Evolutionary conservation across 1,284 basidiomycete genomes (phyloP), one percentile per base, ranked within the genome.

Genomic region (Rhodotorula sp.): DNA sequence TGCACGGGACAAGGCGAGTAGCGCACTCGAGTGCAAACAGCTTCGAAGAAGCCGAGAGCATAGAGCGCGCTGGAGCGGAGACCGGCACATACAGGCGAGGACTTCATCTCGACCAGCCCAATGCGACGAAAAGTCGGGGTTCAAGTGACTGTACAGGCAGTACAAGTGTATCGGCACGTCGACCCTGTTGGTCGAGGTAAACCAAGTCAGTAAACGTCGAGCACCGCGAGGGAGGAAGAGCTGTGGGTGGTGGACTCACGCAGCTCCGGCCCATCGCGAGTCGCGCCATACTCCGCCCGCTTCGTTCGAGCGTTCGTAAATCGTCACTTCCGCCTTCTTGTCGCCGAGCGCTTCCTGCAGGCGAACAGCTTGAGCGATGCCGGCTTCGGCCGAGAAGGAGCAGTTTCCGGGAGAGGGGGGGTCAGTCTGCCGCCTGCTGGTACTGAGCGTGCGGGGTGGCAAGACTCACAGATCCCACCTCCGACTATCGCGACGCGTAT

Each of bases 121-220:
- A 18, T 74, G 72, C 5, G 65, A 65, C 3, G 48, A 47, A 62
- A 72, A 72, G 29, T 60, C 58, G 1, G 71, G 69, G 23, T 76
- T 70, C 3, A 77, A 69, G 58, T 78, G 75, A 16, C 67, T 71
- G 70, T 73, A 78, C 5, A 79, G 69, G 56, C 66, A 67, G 72
- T 79, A 80, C 20, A 78, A 63, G 54, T 78, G 78, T 58, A 78
- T 78, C 14, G 76, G 76, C n/a, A 79, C 71, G 61, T 80, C 79
- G 34, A 80, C 78, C 21, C 76, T 71, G 47, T 3, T 8, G n/a
- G 18, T 34, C 5, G n/a, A 15, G n/a, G 14, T 15, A 5, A n/a
- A 21, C 14, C 14, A 12, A 14, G 52, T 54, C 62, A 39, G 18
- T 8, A 31, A 7, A 34, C 34, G 34, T 34, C 34, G 34, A 8